phyloP scores from a whole-genome alignment of 768 basidiomycete species.

The Mycena capillaripes region DNA sequence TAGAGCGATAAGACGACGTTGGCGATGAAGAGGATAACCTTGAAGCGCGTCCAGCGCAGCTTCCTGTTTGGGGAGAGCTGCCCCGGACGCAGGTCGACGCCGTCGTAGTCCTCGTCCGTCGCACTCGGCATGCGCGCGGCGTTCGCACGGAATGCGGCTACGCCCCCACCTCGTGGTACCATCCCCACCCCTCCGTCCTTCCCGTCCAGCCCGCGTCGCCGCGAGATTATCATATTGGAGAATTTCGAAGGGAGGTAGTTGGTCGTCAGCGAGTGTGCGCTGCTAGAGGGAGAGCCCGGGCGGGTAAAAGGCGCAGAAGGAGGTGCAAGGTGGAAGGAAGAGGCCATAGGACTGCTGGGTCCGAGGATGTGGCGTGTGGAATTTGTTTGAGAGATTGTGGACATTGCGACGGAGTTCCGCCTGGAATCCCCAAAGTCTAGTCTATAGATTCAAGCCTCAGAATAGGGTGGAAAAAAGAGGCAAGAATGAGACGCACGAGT shows the following conservation, averaged over 20 bases:
- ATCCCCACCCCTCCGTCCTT: neutral
- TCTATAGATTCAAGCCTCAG: neutral
- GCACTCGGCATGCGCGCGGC: neutral
- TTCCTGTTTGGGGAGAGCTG: neutral
- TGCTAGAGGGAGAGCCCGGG: neutral
- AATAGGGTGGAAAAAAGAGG: neutral
- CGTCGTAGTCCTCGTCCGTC: conserved; percentile 45
- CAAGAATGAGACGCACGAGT: neutral
- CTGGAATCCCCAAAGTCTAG: neutral
- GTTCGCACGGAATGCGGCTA: neutral
- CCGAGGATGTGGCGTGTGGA: neutral
- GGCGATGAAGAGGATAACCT: conserved; percentile 31
- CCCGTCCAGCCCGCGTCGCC: neutral
- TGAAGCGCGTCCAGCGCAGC: conserved; percentile 36
- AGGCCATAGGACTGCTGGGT: neutral
- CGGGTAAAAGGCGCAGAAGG: neutral
- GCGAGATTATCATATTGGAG: neutral
- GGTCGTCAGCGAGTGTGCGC: neutral
- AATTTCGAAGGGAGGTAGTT: neutral
- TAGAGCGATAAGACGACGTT: conserved; percentile 25
- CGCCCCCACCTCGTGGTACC: neutral
- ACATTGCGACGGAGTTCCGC: neutral
- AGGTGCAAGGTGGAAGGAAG: neutral
- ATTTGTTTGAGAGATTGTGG: neutral
- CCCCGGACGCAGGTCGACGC: conserved; percentile 32